Evolutionary conservation across 2,329 filamentous ascomycete species (phyloP), one percentile per base, ranked within the genome.

Genomic region (Cordyceps cateniannulata): DNA sequence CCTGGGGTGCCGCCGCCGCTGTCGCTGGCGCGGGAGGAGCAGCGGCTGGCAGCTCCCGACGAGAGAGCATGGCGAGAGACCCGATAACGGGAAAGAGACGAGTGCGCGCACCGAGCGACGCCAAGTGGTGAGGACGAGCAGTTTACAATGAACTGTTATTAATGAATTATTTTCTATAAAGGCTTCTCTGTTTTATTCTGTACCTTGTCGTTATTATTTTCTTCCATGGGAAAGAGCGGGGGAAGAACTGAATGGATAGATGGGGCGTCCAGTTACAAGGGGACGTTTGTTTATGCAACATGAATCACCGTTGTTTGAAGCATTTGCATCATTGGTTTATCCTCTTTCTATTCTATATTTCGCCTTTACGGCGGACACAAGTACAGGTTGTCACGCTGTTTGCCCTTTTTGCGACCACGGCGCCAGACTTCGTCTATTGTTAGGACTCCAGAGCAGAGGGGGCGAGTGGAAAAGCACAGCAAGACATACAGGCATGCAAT

Each of bases 11-110:
- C 22, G 62, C 42, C 24, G 61, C 45, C 27, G 62, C 65, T 6
- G 63, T 68, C 14, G 67, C 66, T 7, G 56, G 55, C 32, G 55
- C 55, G 4, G 55, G 55, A 2, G 60, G 60, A 18, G 40, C 20
- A 20, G 38, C 38, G 18, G 44, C 18, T 27, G 47, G 32, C 35
- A 48, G 48, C 20, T 35, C 38, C 10, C 53, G 42, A 7, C 40
- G 42, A 5, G 51, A 62, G 38, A 42, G 27, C 22, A 42, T 44
- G 29, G 48, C 48, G 29, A 32, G 45, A 35, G 60, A 52, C 18
- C 27, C 50, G 24, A 22, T 44, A 14, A 29, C 27, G 27, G 35
- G 47, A 10, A 59, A 59, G 55, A 49, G 60, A 24, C 51, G 60
- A n/a, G 38, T 42, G 12, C 47, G 55, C 7, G 60, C 48, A 8